phyloP scores from a whole-genome alignment of 345 rosid species.

The Acer negundo region DNA sequence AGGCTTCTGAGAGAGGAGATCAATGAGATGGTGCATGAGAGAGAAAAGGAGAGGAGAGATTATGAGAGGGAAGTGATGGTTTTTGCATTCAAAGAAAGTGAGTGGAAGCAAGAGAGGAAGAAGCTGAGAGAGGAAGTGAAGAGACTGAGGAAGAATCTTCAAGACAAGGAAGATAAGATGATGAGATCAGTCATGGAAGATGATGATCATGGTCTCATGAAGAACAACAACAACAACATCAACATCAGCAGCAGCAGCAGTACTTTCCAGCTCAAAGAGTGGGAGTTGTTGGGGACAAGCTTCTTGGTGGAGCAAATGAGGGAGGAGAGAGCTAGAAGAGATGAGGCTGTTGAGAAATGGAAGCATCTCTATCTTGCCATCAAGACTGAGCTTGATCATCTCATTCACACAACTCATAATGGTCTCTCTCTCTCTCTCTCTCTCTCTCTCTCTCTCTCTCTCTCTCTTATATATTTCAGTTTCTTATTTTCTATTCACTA shows the following conservation, averaged over 20 bases:
- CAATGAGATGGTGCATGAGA: constrained; percentile 43
- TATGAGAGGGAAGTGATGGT: constrained; percentile 49
- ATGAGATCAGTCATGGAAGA: constrained; percentile 18
- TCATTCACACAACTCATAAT: constrained; percentile 57
- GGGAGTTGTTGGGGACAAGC: constrained; percentile 36
- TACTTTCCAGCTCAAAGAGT: constrained; percentile 15
- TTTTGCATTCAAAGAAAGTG: constrained; percentile 54
- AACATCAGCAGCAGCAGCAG: background rate
- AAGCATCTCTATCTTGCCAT: constrained; percentile 81
- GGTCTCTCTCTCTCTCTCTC: constrained; percentile 17
- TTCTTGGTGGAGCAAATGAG: constrained; percentile 54
- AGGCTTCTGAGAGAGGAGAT: constrained; percentile 50
- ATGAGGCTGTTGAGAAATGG: constrained; percentile 82
- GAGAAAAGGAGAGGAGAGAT: constrained; percentile 40
- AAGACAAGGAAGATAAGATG: constrained; percentile 48
- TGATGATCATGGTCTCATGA: background rate
- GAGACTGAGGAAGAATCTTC: constrained; percentile 46
- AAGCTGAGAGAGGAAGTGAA: constrained; percentile 62
- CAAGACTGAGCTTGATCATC: constrained; percentile 82
- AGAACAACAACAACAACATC: too few species aligned
- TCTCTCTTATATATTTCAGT: background rate
- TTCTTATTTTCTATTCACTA: too few species aligned
- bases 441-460: constrained; percentile 13
- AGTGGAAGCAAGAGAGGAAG: constrained; percentile 75
- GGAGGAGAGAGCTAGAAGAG: constrained; percentile 66